These are phyloP conservation scores for Syncephalastrum racemosum DNA, from an alignment of 371 early-diverging fungal species.

Conservation along the genomic window DNA sequence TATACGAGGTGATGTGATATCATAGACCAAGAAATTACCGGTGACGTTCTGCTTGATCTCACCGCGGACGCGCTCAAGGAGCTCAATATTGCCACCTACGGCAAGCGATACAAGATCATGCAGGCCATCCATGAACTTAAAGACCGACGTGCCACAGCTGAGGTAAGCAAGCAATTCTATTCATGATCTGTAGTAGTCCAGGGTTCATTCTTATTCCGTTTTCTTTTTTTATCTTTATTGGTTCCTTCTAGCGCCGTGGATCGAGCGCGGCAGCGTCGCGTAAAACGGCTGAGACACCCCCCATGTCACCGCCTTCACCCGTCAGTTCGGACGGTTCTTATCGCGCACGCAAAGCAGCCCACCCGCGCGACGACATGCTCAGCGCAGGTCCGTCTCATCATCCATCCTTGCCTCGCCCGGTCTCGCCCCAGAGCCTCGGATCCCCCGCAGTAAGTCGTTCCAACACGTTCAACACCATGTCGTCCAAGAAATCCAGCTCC, in stretches of 20 bases:
- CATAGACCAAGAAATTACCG: slow-evolving; percentile 69
- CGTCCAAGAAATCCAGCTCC: slow-evolving; percentile 29
- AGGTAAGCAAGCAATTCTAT: slow-evolving; percentile 3
- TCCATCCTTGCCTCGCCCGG: slow-evolving; percentile 16
- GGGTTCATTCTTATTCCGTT: not conserved
- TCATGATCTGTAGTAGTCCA: not conserved
- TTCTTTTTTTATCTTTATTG: not conserved
- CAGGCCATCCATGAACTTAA: slow-evolving; percentile 57
- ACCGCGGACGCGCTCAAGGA: slow-evolving; percentile 68
- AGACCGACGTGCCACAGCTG: slow-evolving; percentile 1
- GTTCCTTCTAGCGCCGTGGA: not conserved
- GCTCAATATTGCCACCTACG: slow-evolving; percentile 66
- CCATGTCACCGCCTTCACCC: slow-evolving; percentile 16
- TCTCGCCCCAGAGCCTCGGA: slow-evolving; percentile 36
- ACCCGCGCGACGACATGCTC: slow-evolving; percentile 13
- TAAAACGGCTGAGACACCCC: no score
- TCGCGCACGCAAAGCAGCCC: slow-evolving; percentile 32
- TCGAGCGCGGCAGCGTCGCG: no score
- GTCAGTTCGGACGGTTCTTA: slow-evolving; percentile 21
- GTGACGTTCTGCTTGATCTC: slow-evolving; percentile 66
- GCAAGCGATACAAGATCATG: slow-evolving; percentile 71
- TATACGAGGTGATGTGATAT: no score
- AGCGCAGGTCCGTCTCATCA: no score
- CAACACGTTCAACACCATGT: slow-evolving; percentile 45
- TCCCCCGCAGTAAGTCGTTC: slow-evolving; percentile 38